Base-by-base conservation (phyloP, 2,329 filamentous ascomycete species). In the Colletotrichum cereale region DNA sequence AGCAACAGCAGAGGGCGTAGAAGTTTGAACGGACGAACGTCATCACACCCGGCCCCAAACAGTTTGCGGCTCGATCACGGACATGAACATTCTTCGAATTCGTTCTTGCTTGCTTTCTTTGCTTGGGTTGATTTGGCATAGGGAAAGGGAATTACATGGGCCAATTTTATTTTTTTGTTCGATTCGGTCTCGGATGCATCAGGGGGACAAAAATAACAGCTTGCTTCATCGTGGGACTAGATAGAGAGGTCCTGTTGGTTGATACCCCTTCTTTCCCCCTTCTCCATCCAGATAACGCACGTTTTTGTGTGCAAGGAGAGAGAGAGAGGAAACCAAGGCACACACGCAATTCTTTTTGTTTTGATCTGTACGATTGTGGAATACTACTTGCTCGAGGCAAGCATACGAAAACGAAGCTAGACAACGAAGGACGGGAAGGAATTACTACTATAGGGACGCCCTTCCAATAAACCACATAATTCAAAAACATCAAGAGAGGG, bases 171-270 rank as follows among this genome's bases (percentile, higher is more conserved):
- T 57, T 31, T n/a, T 21, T 14, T 18, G 11, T 29, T 26, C 60
- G 29, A 21, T 50, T 68, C 31, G 44, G 29, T n/a, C 42, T 47
- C 52, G 62, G 34, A 48, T n/a, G 56, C 38, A 18, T 4, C 31
- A 62, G 42, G 24, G 58, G n/a, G n/a, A n/a, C n/a, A n/a, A n/a
- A n/a, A n/a, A 57, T 50, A 50, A 21, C 16, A 66, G 60, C 50
- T 21, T 55, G 66, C 31, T 29, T 62, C 55, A 62, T 67, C 64
- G 40, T 68, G 62, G 53, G 40, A 66, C 52, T 71, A 73, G 62
- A 60, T 62, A 52, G 50, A 72, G 70, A 72, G 56, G 63, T 72
- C 52, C 52, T 62, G 56, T 66, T 58, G 70, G 56, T 60, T 66
- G 60, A 66, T 66, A 69, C 67, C 67, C 42, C 56, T 66, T 56